A percentile compares a stretch with the other conserved stretches of the same genome.
Evolutionary conservation across 2,329 filamentous ascomycete species (phyloP).

Genomic region (Botrytis porri): DNA sequence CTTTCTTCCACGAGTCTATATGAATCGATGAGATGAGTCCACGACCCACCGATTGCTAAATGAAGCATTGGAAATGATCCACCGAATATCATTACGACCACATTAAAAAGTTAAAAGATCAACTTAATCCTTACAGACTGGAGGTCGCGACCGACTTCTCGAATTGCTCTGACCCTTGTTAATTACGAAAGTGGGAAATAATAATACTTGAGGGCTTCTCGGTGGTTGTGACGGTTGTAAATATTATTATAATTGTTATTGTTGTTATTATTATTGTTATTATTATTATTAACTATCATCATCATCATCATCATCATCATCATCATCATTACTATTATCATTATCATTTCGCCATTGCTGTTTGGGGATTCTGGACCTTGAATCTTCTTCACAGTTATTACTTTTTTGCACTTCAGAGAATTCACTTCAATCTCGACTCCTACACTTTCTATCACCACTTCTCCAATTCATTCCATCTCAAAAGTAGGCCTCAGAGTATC

Average conservation of each 20-base stretch:
- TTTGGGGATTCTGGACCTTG: neutral
- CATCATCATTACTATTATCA: neutral
- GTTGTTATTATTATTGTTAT: neutral
- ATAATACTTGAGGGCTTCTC: neutral
- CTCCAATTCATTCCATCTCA: neutral
- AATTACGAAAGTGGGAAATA: neutral
- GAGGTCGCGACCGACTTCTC: constrained; percentile 1
- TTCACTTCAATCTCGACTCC: neutral
- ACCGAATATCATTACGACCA: neutral
- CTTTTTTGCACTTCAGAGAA: neutral
- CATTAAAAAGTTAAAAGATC: constrained; percentile 2
- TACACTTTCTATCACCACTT: neutral
- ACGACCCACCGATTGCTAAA: neutral
- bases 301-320: too few relatives aligned
- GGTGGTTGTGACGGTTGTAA: neutral
- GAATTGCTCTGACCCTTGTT: neutral
- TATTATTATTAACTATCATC: neutral
- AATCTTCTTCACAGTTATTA: neutral
- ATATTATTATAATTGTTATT: neutral
- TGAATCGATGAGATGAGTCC: neutral
- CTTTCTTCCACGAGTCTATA: neutral
- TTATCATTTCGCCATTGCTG: neutral
- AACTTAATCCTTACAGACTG: neutral
- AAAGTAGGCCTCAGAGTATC: neutral
- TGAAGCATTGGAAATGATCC: constrained; percentile 2